Conservation (phyloP, 768 basidiomycete genomes). For the Cystofilobasidium ferigula region DNA sequence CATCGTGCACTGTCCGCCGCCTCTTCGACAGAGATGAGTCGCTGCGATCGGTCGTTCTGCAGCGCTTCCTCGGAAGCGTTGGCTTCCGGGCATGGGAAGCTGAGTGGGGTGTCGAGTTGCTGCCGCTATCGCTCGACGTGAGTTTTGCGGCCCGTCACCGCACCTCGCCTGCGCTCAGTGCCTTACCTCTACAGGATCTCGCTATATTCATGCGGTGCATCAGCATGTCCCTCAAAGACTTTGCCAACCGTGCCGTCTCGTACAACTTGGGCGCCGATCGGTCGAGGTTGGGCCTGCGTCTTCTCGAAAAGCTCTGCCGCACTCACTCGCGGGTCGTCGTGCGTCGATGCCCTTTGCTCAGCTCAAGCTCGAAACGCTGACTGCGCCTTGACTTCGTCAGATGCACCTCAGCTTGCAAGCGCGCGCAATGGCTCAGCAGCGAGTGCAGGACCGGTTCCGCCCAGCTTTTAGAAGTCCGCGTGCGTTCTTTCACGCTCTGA, state of each 20-base stretch:
- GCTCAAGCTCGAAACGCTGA: no score
- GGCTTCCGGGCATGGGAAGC: conserved; percentile 62
- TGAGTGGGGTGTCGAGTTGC: conserved; percentile 45
- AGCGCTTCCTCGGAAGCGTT: conserved; percentile 57
- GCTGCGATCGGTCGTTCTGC: conserved; percentile 55
- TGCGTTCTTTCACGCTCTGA: no score
- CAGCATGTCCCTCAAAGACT: conserved; percentile 62
- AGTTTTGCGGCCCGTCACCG: conserved; percentile 31
- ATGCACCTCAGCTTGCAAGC: conserved; percentile 12
- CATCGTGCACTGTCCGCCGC: conserved; percentile 49
- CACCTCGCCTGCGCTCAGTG: no score
- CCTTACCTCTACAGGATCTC: conserved; percentile 50
- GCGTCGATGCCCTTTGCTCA: conserved; percentile 55
- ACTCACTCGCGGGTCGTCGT: conserved; percentile 71
- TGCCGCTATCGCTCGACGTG: conserved; percentile 55
- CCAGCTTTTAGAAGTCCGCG: background rate
- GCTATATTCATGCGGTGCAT: conserved; percentile 70
- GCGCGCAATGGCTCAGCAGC: background rate
- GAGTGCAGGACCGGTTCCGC: conserved; percentile 1
- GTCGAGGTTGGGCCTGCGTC: background rate
- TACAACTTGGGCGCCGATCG: conserved; percentile 40
- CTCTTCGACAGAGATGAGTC: conserved; percentile 45
- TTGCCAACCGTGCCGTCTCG: conserved; percentile 50
- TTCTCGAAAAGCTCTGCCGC: conserved; percentile 46
- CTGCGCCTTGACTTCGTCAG: background rate